Percentiles rank a stretch among this genome's conserved stretches.
phyloP scores from a whole-genome alignment of 2,329 filamentous ascomycete species.

The Colletotrichum simmondsii region DNA sequence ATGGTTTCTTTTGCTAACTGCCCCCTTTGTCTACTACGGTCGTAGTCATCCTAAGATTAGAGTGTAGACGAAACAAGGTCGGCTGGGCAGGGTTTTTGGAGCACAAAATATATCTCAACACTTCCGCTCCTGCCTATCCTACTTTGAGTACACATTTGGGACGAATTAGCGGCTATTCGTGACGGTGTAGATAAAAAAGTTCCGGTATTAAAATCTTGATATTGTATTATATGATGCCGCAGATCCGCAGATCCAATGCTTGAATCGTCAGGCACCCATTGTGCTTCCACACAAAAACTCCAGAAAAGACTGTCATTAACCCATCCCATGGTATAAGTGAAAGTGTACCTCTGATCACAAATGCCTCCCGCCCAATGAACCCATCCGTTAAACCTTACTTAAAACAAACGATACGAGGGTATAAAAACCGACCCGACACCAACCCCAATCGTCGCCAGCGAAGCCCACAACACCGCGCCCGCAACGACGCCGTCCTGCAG shows the following conservation, averaged over 20 bases:
- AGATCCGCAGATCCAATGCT: neutral
- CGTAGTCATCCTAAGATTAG: too few relatives aligned
- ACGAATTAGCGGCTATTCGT: neutral
- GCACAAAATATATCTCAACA: too few relatives aligned
- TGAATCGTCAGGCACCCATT: neutral
- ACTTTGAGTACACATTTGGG: neutral
- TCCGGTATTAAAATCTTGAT: neutral
- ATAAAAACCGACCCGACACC: constrained; percentile 37
- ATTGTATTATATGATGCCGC: neutral
- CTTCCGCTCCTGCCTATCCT: neutral
- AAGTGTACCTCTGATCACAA: neutral
- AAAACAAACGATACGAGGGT: constrained; percentile 32
- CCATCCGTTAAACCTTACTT: neutral
- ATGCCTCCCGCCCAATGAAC: neutral
- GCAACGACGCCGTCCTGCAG: constrained; percentile 44
- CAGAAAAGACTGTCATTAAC: neutral
- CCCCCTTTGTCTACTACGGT: too few relatives aligned
- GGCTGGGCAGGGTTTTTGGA: too few relatives aligned
- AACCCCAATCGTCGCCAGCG: constrained; percentile 39
- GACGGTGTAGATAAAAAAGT: neutral
- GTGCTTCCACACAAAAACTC: neutral
- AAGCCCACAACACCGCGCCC: constrained; percentile 40
- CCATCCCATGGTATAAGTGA: neutral
- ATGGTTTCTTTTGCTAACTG: too few relatives aligned
- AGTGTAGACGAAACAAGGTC: too few relatives aligned